A percentile compares a stretch with the other conserved stretches of the same genome.
These are phyloP conservation scores for Linum usitatissimum DNA, from an alignment of 345 rosid species.

Conservation along the genomic window DNA sequence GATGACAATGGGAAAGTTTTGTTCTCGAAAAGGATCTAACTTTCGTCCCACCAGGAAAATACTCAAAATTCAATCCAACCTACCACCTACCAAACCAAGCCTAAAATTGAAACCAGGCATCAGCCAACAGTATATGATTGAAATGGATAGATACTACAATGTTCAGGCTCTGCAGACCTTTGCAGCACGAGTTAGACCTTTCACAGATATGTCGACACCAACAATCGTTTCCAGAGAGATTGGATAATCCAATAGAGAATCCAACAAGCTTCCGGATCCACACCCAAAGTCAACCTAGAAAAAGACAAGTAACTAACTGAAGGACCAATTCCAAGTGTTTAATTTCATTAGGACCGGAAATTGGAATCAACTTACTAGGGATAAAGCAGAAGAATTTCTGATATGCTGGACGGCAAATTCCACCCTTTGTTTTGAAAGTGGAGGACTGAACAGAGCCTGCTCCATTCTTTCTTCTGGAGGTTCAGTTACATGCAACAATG, in stretches of 20 bases:
- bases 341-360: constrained; percentile 5
- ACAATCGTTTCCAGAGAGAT: constrained; percentile 57
- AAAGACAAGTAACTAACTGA: background rate
- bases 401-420: constrained; percentile 80
- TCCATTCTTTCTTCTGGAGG: constrained; percentile 93
- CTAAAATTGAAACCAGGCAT: too few relatives aligned
- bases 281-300: constrained; percentile 86
- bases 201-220: constrained; percentile 76
- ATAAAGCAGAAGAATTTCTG: constrained; percentile 53
- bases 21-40: too few relatives aligned
- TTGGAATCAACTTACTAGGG: constrained; percentile 39
- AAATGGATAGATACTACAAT: background rate
- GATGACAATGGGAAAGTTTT: too few relatives aligned
- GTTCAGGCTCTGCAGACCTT: constrained; percentile 38
- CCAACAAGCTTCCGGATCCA: constrained; percentile 84
- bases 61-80: too few relatives aligned
- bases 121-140: background rate
- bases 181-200: constrained; percentile 80
- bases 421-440: constrained; percentile 90
- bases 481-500: constrained; percentile 52
- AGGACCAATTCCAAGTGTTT: background rate
- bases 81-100: too few relatives aligned
- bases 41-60: too few relatives aligned
- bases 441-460: constrained; percentile 85
- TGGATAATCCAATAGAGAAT: constrained; percentile 65